A percentile compares a stretch with the other conserved stretches of the same genome.
phyloP scores from a whole-genome alignment of 768 basidiomycete species.

The Mycena maculata region DNA sequence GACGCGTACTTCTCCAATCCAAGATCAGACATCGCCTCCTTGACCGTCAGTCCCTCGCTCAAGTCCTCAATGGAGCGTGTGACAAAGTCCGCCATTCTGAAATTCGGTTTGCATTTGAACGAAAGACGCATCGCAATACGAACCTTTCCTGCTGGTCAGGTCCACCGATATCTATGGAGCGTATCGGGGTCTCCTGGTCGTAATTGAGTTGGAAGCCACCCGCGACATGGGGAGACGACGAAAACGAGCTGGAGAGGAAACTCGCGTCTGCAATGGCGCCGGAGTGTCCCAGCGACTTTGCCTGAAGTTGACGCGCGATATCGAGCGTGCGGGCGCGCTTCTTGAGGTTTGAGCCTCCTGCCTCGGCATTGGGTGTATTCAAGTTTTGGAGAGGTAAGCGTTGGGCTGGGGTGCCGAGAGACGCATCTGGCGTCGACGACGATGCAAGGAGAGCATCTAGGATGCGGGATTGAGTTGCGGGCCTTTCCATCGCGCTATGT shows the following conservation, averaged over 20 bases:
- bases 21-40: conserved; percentile 63
- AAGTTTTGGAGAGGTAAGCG: conserved; percentile 8
- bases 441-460: conserved; percentile 20
- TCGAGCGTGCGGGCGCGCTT: conserved; percentile 26
- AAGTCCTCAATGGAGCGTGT: conserved; percentile 68
- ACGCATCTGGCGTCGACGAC: too few species aligned
- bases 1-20: conserved; percentile 59
- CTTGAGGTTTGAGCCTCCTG: conserved; percentile 25
- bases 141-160: conserved; percentile 66
- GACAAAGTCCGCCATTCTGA: conserved; percentile 73
- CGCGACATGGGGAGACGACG: conserved; percentile 23
- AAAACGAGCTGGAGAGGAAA: conserved; percentile 36
- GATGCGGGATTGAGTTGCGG: conserved; percentile 27
- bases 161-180: conserved; percentile 67
- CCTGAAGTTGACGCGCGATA: conserved; percentile 27
- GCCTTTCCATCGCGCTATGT: conserved; percentile 13
- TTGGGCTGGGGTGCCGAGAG: conserved; percentile 3
- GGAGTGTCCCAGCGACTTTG: background rate
- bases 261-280: conserved; percentile 30
- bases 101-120: background rate
- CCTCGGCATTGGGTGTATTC: conserved; percentile 14
- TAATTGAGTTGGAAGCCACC: conserved; percentile 61
- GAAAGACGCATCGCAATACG: background rate
- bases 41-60: conserved; percentile 63
- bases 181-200: conserved; percentile 60